phyloP scores from a whole-genome alignment of 1,284 basidiomycete genomes.

The Coniferiporia sulphurascens region DNA sequence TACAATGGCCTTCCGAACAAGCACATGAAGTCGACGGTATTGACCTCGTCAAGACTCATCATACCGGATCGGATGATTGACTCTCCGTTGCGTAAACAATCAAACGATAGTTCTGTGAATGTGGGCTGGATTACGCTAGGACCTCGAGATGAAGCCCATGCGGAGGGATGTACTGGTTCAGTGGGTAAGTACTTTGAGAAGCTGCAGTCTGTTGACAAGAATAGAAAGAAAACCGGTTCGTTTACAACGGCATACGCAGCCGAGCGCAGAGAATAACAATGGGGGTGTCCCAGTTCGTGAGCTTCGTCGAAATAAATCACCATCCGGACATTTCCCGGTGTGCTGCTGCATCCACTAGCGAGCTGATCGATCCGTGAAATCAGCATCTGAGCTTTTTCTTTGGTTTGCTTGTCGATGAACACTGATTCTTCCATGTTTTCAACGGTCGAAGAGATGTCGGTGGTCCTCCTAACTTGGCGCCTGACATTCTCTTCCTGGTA shows the following conservation, averaged over 20 bases:
- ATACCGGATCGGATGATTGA: neutral
- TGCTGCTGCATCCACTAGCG: neutral
- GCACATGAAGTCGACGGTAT: neutral
- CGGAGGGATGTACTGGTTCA: neutral
- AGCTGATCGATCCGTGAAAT: neutral
- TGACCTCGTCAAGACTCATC: neutral
- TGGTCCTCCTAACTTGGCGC: neutral
- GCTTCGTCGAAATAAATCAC: neutral
- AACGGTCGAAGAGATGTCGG: neutral
- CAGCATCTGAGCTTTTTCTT: neutral
- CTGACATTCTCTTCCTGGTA: neutral
- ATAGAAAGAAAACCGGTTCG: neutral
- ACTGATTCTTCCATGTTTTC: neutral
- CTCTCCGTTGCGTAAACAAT: neutral
- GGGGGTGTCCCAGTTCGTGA: neutral
- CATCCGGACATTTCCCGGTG: neutral
- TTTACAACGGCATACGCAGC: neutral
- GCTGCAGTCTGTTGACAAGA: neutral
- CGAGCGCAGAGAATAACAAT: neutral
- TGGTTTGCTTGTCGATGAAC: too few relatives aligned
- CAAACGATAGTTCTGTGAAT: neutral
- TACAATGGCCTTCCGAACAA: neutral
- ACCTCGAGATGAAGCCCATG: neutral
- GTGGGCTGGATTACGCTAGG: neutral
- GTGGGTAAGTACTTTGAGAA: neutral